phyloP scores from a whole-genome alignment of 305 asterid species.

The Vinca major region DNA sequence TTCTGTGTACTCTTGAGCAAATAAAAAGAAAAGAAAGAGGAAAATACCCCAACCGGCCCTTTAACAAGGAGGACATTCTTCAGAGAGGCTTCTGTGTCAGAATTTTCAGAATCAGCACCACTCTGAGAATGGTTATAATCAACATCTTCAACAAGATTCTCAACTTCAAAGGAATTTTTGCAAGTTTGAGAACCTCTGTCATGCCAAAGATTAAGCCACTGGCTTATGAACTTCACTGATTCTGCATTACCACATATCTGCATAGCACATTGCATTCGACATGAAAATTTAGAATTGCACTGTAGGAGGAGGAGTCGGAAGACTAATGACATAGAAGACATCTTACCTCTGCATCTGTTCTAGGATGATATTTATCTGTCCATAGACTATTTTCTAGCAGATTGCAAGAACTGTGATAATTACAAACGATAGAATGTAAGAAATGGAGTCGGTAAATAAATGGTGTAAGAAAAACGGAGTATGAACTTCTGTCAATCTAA shows the following conservation, averaged over 20 bases:
- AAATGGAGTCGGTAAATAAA: background rate
- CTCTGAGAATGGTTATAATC: conserved; percentile 43
- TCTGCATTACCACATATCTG: conserved; percentile 90
- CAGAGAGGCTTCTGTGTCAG: conserved; percentile 45
- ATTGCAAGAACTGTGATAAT: conserved; percentile 35
- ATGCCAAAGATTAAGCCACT: conserved; percentile 92
- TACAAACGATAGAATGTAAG: conserved; percentile 35
- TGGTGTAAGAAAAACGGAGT: background rate
- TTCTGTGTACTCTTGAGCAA: background rate
- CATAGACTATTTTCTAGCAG: conserved; percentile 60
- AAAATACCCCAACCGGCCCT: conserved; percentile 95
- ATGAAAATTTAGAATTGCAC: background rate
- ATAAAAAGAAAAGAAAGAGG: conserved; percentile 10
- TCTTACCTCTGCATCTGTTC: conserved; percentile 66
- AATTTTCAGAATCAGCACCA: conserved; percentile 45
- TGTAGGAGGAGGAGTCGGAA: background rate
- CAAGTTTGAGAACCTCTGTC: conserved; percentile 41
- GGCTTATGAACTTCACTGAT: conserved; percentile 58
- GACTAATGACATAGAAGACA: conserved; percentile 14
- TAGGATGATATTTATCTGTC: conserved; percentile 89
- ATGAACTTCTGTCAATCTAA: conserved; percentile 2
- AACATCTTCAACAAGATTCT: conserved; percentile 25
- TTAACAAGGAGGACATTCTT: conserved; percentile 80
- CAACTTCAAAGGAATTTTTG: conserved; percentile 32
- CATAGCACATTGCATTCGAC: conserved; percentile 4